Evolutionary conservation across 129 eudicot genomes (phyloP), one percentile per base, ranked within the genome.

Genomic region (Tanacetum coccineum): DNA sequence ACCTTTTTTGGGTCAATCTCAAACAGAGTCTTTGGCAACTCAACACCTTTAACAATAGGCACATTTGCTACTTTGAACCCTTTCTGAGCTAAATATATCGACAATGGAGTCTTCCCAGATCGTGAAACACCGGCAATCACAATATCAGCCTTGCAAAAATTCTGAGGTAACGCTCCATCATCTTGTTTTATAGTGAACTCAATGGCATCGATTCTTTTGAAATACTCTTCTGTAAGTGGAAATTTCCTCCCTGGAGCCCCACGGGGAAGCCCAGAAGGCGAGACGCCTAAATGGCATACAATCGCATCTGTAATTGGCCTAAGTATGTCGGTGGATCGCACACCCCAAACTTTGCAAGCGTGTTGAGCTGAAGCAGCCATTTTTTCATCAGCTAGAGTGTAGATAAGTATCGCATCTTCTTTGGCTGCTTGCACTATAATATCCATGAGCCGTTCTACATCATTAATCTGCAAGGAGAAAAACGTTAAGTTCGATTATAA

Each of bases 21-120:
- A 61, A 79, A 84, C 4, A 87, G 69, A 56, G 45, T 67, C 80
- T 69, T 82, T 1, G 95, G 90, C 76, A 84, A 75, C 1, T 71
- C 80, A 18, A 81, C 76, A 51, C 81, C 81, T 78, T 53, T 79
- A 64, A 87, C 95, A 62, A 84, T 74, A 3, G 90, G 95, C 57
- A 87, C 85, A 70, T 87, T 87, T 10, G 95, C 95, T 40, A 87
- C 90, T 72, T 84, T 87, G 55, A 79, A 87, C n/a, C 95, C 95
- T 62, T 87, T 87, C 65, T 84, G 87, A 2, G 90, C 83, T 56
- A 87, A 50, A 78, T 87, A 87, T 54, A 84, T 87, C 12, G 90
- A 87, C 57, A 87, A 66, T 0, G 90, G 95, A 19, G 90, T 87
- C 70, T 87, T 87, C 19, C 95, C 95, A n/a, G 85, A 79, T 28